Evolutionary conservation across 2,329 filamentous ascomycete genomes (phyloP).

Genomic region (Decorospora gaudefroyi): DNA sequence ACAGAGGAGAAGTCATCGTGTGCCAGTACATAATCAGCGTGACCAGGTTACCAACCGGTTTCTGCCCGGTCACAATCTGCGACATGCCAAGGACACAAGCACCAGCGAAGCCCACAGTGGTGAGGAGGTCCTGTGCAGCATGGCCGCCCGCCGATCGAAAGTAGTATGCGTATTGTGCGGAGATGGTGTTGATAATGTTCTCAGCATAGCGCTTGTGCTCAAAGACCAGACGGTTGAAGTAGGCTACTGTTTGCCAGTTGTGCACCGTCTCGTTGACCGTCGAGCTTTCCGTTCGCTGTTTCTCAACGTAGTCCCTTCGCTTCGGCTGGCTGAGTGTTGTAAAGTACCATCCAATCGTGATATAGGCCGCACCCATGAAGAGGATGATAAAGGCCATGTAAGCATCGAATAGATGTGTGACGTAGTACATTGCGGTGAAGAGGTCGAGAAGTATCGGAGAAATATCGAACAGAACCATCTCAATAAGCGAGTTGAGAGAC

Average conservation of each 20-base stretch:
- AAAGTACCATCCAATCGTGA: slow-evolving; percentile 56
- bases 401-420: slow-evolving; percentile 65
- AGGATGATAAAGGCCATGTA: slow-evolving; percentile 52
- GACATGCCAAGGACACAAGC: slow-evolving; percentile 59
- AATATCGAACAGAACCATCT: slow-evolving; percentile 63
- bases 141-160: slow-evolving; percentile 40
- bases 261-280: slow-evolving; percentile 63
- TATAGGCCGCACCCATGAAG: slow-evolving; percentile 52
- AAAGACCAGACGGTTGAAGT: slow-evolving; percentile 62
- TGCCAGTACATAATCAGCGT: slow-evolving; percentile 68
- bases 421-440: slow-evolving; percentile 62
- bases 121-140: slow-evolving; percentile 53
- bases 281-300: slow-evolving; percentile 56
- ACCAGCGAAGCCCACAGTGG: slow-evolving; percentile 56
- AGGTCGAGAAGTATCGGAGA: slow-evolving; percentile 67
- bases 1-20: slow-evolving; percentile 54
- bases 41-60: slow-evolving; percentile 64
- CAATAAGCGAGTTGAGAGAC: slow-evolving; percentile 63
- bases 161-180: slow-evolving; percentile 40
- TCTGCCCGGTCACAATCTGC: slow-evolving; percentile 56
- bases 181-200: slow-evolving; percentile 47
- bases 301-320: slow-evolving; percentile 51
- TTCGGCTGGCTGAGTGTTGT: slow-evolving; percentile 50
- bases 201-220: slow-evolving; percentile 57
- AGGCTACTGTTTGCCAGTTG: slow-evolving; percentile 64